Percentiles rank a stretch among this genome's conserved stretches.
These are phyloP conservation scores for Evernia prunastri DNA, from an alignment of 495 filamentous ascomycete species.

Conservation along the genomic window DNA sequence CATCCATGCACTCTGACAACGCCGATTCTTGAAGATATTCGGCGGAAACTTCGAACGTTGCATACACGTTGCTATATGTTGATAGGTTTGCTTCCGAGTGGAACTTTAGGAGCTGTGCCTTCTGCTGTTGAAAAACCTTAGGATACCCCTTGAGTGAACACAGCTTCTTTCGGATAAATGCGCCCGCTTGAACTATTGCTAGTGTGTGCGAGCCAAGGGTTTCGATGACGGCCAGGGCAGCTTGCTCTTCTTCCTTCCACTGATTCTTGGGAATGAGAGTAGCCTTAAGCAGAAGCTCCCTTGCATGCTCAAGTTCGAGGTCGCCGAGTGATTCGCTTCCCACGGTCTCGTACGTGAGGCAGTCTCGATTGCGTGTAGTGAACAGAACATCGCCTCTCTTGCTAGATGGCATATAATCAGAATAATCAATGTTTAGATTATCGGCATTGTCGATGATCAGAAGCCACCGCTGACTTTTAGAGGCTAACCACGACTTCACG, in stretches of 20 bases:
- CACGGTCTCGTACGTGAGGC: slow-evolving; percentile 27
- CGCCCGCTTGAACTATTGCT: slow-evolving; percentile 15
- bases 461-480: slow-evolving; percentile 33
- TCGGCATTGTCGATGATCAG: slow-evolving; percentile 45
- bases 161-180: slow-evolving; percentile 1
- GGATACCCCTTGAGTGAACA: slow-evolving; percentile 14
- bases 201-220: slow-evolving; percentile 15
- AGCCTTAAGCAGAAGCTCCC: slow-evolving; percentile 30
- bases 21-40: slow-evolving; percentile 22
- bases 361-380: slow-evolving; percentile 37
- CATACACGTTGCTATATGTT: slow-evolving; percentile 26
- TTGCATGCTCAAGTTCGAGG: slow-evolving; percentile 30
- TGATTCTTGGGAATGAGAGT: slow-evolving; percentile 3
- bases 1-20: slow-evolving; percentile 20
- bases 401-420: slow-evolving; percentile 32
- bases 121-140: not conserved
- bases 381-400: slow-evolving; percentile 33
- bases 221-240: not conserved
- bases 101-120: slow-evolving; percentile 10
- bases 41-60: slow-evolving; percentile 31
- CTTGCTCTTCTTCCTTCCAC: slow-evolving; percentile 6
- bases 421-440: slow-evolving; percentile 32
- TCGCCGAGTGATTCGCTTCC: slow-evolving; percentile 27
- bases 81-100: slow-evolving; percentile 9
- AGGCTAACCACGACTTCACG: slow-evolving; percentile 31